Base-by-base conservation (phyloP, 352 stramenopile species). In the Phytophthora meadii region DNA sequence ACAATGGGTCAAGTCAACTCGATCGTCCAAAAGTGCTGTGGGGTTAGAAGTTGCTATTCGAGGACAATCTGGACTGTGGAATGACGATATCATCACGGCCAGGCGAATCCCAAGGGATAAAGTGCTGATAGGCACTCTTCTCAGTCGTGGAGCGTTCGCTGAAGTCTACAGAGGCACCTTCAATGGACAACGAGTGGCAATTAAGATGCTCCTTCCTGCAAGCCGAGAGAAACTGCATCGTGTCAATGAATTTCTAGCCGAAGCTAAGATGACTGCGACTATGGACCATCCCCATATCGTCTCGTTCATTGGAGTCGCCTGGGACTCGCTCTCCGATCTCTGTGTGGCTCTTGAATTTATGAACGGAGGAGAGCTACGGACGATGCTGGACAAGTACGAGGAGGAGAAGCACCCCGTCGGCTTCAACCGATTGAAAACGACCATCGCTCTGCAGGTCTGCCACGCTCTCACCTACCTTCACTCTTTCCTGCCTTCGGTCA, bases 281-380 rank as follows among this genome's bases (percentile, higher is more conserved):
- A 54, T 84, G 11, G 61, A 82, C 24, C 73, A 81, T 51, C 39
- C 47, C 2, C 52, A 70, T 25, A 73, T 87, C 34, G 67, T 82
- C 0, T 42, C 32, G 0, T 87, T 82, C 19, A 24, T 84, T 17
- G 72, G 66, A 0, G 78, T 84, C 2, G 62, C 64, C 0, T 87
- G 78, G 78, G 61, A 81, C 15, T 54, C 65, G 5, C 62, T 81
- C 14, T 51, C 55, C 0, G 78, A 87, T 14, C 42, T 83, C 0
- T 72, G 70, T 11, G 67, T 83, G 12, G 42, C 84, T 6, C 73
- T 73, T 8, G 76, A 87, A 44, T 84, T 59, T 51, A 77, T 87
- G 67, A 54, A 70, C 10, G 75, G 78, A 34, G 78, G 75, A 5
- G 73, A 87, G 25, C 25, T 87, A 19, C 61, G 72, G 12, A 56